Evolutionary conservation across 1,139 yeast species (phyloP), one percentile per base, ranked within the genome.

Genomic region (Suhomyces coccinellae): DNA sequence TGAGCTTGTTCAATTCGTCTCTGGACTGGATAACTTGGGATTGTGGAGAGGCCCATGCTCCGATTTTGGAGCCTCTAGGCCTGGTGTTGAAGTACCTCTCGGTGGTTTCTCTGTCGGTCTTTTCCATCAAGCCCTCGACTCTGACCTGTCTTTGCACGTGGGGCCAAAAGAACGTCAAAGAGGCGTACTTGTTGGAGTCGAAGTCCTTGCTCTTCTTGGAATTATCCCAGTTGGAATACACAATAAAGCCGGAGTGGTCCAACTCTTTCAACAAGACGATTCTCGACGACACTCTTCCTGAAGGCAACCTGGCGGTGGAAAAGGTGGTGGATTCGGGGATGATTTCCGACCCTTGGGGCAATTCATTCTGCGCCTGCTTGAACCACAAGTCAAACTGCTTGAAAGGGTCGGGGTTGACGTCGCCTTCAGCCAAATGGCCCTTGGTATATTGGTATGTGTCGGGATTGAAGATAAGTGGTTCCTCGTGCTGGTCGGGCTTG

Each of bases 31-130:
- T 73, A 1, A 71, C 74, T 46, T 77, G 73, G 35, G 91, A 82
- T 71, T 93, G 99, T 2, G 96, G 95, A 36, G 95, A 85, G 0
- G 98, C 87, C 97, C 97, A 91, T 0, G 99, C 99, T 20, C 99
- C 98, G 50, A 93, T 83, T 61, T 87, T 83, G 17, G 96, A 87
- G 6, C 95, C 97, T 50, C 96, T 75, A 30, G 99, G 98, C 58
- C 99, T 77, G 1, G 96, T 86, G 44, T 80, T 77, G 66, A 82
- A 93, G 66, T 93, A 93, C 44, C 84, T 74, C 55, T 85, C 82
- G 9, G 90, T 79, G 33, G 87, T 88, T 55, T 86, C 91, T 49
- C 83, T 75, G 28, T 82, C 72, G 29, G 91, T 86, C 51, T 77
- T 79, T 62, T 87, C 95, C 59, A 89, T 83, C 11, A 71, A 55